A percentile compares a stretch with the other conserved stretches of the same genome.
Conservation (phyloP, 2,329 filamentous ascomycete genomes). For the Alternaria rosae region DNA sequence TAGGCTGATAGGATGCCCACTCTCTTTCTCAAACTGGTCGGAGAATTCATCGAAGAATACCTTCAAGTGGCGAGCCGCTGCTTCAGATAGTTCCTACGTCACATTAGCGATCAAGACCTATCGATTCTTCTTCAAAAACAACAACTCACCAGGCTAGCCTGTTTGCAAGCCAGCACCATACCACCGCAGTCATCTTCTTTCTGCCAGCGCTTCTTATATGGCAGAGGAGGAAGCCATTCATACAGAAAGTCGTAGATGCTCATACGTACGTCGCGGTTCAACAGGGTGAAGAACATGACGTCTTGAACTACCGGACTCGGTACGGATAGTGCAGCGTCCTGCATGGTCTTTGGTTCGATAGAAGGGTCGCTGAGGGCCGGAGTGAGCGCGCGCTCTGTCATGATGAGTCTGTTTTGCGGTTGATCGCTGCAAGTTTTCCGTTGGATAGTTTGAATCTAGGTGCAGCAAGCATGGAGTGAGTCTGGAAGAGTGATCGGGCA, state of each 20-base stretch:
- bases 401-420: neutral
- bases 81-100: neutral
- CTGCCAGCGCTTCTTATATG: too few species aligned
- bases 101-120: too few species aligned
- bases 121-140: too few species aligned
- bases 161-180: neutral
- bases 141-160: neutral
- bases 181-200: too few species aligned
- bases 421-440: too few species aligned
- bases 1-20: neutral
- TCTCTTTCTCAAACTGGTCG: neutral
- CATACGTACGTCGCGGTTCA: neutral
- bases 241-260: neutral
- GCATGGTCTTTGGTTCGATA: too few species aligned
- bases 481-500: neutral
- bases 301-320: neutral
- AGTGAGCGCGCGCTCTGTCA: neutral
- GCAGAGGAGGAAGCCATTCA: too few species aligned
- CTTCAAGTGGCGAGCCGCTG: neutral
- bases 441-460: too few species aligned
- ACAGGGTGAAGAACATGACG: neutral
- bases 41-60: neutral
- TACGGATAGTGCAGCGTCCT: too few species aligned
- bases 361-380: neutral
- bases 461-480: neutral